Conservation (phyloP, 441 rosid species). For the Macaranga tanarius region DNA sequence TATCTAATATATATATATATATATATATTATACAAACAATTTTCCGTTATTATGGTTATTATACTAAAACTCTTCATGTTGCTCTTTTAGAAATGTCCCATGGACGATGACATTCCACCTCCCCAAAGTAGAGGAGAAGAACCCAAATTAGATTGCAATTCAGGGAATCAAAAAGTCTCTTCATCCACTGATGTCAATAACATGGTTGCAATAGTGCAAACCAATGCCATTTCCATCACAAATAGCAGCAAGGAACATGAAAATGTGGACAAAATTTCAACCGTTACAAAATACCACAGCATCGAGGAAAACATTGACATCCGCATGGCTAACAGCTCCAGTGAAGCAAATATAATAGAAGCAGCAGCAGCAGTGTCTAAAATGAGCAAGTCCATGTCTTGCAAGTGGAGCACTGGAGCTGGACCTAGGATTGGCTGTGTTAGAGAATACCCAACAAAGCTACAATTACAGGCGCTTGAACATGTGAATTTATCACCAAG, state of each 20-base stretch:
- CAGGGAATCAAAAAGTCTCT: not conserved
- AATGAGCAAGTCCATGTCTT: slow-evolving; percentile 14
- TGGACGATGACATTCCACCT: slow-evolving; percentile 39
- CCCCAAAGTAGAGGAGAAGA: not conserved
- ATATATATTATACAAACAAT: too few species aligned
- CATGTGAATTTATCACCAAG: slow-evolving; percentile 42
- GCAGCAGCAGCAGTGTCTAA: slow-evolving; percentile 2
- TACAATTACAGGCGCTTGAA: slow-evolving; percentile 37
- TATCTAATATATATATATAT: too few species aligned
- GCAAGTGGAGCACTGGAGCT: slow-evolving; percentile 34
- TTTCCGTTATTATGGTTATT: too few species aligned
- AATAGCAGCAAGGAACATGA: not conserved
- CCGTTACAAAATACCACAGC: not conserved
- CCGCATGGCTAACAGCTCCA: not conserved
- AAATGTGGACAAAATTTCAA: not conserved
- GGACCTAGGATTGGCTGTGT: slow-evolving; percentile 44
- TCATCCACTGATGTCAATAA: not conserved
- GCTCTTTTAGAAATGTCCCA: slow-evolving; percentile 25
- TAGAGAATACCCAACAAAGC: slow-evolving; percentile 35
- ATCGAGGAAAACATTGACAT: not conserved
- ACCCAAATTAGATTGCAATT: not conserved
- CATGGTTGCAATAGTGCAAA: not conserved
- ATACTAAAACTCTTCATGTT: not conserved
- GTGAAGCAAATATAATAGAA: slow-evolving; percentile 5
- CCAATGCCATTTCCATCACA: not conserved